Percentiles rank a stretch among this genome's conserved stretches.
Conservation (phyloP, 106 monocot species). For the Allium sativum region DNA sequence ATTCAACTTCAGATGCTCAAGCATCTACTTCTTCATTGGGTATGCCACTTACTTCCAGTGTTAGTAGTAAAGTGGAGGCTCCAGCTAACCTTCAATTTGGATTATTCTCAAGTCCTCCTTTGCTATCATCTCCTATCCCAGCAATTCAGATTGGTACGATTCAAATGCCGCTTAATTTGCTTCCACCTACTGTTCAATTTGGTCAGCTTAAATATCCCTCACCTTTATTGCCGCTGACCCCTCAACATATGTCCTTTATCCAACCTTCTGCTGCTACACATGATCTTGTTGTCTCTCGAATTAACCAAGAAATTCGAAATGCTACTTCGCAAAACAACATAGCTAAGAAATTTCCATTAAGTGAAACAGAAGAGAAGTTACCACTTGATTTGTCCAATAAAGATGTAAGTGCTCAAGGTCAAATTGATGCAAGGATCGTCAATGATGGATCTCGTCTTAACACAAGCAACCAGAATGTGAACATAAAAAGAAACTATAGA, state of each 20-base stretch:
- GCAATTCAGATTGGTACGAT: constrained; percentile 98
- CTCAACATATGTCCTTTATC: constrained; percentile 40
- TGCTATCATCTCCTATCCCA: constrained; percentile 88
- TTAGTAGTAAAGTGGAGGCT: constrained; percentile 19
- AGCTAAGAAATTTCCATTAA: constrained; percentile 9
- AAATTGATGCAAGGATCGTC: constrained; percentile 9
- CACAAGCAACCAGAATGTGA: constrained; percentile 12
- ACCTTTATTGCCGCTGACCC: constrained; percentile 31
- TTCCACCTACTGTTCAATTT: constrained; percentile 48
- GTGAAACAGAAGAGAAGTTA: constrained; percentile 8
- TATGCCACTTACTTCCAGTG: constrained; percentile 14
- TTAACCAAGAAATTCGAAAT: constrained; percentile 18
- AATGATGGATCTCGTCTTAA: constrained; percentile 13
- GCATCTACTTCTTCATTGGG: constrained; percentile 12
- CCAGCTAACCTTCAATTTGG: constrained; percentile 83
- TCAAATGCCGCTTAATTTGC: constrained; percentile 89
- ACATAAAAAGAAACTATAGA: constrained; percentile 20
- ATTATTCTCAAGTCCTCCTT: constrained; percentile 81
- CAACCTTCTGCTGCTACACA: constrained; percentile 33
- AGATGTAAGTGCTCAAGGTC: constrained; percentile 12
- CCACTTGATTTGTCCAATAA: constrained; percentile 1
- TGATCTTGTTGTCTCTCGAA: constrained; percentile 21
- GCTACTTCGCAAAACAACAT: constrained; percentile 20
- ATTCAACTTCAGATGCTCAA: constrained; percentile 4
- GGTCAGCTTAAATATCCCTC: constrained; percentile 56